These are phyloP conservation scores for Hemerocallis citrina DNA, from an alignment of 106 monocot species.

Conservation along the genomic window DNA sequence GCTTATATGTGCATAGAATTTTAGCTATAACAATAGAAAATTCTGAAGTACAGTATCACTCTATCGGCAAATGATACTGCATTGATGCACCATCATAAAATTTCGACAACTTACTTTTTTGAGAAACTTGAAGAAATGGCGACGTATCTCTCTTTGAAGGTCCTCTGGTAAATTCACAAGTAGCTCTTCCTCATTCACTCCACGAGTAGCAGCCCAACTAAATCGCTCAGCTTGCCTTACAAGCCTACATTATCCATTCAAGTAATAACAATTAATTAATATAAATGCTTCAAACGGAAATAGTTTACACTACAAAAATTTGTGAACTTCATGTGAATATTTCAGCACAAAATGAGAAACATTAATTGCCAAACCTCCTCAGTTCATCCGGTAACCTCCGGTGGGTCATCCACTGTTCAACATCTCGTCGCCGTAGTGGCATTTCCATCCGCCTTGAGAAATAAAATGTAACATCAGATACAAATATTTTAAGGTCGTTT, in stretches of 20 bases:
- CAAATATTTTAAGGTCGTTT: background rate
- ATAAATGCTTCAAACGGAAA: background rate
- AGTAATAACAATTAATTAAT: background rate
- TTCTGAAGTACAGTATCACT: no score
- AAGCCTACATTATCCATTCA: constrained; percentile 41
- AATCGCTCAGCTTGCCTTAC: constrained; percentile 74
- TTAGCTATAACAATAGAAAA: no score
- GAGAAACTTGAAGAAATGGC: constrained; percentile 73
- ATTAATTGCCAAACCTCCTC: background rate
- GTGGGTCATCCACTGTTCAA: constrained; percentile 39
- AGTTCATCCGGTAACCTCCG: constrained; percentile 19
- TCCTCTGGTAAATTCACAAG: constrained; percentile 68
- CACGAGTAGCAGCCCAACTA: constrained; percentile 78
- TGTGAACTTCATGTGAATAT: background rate
- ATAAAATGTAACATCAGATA: constrained; percentile 3
- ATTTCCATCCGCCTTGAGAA: constrained; percentile 26
- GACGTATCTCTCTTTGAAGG: constrained; percentile 57
- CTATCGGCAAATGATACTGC: no score
- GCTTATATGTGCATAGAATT: no score
- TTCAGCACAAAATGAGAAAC: background rate
- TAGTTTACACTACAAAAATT: no score
- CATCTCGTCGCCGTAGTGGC: constrained; percentile 25
- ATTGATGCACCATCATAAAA: background rate
- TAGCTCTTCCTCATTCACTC: constrained; percentile 70
- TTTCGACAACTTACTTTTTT: constrained; percentile 38